phyloP scores from a whole-genome alignment of 2,329 filamentous ascomycete genomes.

The Fusarium sp. region DNA sequence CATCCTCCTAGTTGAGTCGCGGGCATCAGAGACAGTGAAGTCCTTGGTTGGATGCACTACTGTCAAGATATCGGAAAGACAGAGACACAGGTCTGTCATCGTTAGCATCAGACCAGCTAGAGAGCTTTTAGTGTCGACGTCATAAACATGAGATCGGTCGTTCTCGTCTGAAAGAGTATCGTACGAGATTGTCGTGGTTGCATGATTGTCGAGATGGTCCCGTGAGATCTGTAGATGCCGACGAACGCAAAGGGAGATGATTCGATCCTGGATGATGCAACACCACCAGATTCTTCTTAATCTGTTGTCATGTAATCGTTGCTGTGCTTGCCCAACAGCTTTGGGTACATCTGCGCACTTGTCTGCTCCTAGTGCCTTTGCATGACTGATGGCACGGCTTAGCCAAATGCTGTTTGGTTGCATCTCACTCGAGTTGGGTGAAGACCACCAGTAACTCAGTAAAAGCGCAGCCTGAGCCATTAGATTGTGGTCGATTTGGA shows the following conservation, averaged over 20 bases:
- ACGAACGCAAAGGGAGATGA: not conserved
- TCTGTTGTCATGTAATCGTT: too few relatives aligned
- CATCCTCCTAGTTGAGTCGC: not conserved
- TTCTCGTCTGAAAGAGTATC: not conserved
- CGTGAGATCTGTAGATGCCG: not conserved
- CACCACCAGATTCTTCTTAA: too few relatives aligned
- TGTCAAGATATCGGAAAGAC: not conserved
- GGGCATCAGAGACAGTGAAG: not conserved
- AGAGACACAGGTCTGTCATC: not conserved
- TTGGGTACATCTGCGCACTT: too few relatives aligned
- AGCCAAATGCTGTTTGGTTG: too few relatives aligned
- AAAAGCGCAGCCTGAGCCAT: too few relatives aligned
- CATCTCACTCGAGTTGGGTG: too few relatives aligned
- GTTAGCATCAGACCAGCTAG: not conserved
- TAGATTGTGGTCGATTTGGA: too few relatives aligned
- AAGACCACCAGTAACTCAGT: too few relatives aligned
- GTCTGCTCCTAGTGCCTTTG: too few relatives aligned
- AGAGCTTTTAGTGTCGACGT: not conserved
- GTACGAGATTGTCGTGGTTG: not conserved
- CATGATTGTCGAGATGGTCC: not conserved
- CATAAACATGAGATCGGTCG: not conserved
- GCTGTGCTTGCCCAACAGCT: too few relatives aligned
- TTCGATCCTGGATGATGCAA: not conserved
- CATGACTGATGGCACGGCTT: too few relatives aligned
- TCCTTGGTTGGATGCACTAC: not conserved